A percentile compares a stretch with the other conserved stretches of the same genome.
Conservation (phyloP, 331 rosid genomes). For the Pyracantha coccinea region DNA sequence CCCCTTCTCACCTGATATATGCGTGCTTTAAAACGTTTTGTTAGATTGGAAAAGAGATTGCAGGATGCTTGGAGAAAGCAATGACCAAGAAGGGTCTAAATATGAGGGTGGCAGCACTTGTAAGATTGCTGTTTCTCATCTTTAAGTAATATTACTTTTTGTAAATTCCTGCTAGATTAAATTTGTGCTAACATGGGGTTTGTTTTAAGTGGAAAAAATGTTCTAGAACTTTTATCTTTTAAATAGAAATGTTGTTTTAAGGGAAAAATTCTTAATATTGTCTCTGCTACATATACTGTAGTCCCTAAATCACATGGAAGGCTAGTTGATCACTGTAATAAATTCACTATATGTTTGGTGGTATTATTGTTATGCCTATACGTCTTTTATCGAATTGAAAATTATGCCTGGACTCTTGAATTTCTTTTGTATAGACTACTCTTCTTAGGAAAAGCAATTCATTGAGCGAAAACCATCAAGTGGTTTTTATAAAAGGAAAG, state of each 20-base stretch:
- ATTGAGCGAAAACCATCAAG: neutral
- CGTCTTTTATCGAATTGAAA: no score
- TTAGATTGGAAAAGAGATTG: slow-evolving; percentile 81
- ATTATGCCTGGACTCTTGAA: no score
- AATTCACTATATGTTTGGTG: no score
- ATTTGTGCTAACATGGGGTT: neutral
- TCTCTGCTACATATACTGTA: neutral
- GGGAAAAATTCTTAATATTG: neutral
- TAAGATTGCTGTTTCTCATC: slow-evolving; percentile 23
- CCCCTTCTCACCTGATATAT: neutral
- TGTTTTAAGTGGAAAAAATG: neutral
- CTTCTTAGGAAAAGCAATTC: neutral
- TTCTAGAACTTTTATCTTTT: neutral
- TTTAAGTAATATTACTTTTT: neutral
- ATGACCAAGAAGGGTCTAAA: slow-evolving; percentile 60
- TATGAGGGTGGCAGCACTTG: slow-evolving; percentile 71
- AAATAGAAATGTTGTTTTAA: neutral
- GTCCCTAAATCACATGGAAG: neutral
- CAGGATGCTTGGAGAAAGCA: slow-evolving; percentile 69
- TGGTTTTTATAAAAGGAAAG: neutral
- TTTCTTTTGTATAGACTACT: no score
- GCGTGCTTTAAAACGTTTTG: slow-evolving; percentile 2
- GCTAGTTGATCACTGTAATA: neutral
- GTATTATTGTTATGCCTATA: no score
- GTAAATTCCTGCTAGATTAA: neutral